phyloP scores from a whole-genome alignment of 441 rosid genomes.

The Aleurites moluccanus region DNA sequence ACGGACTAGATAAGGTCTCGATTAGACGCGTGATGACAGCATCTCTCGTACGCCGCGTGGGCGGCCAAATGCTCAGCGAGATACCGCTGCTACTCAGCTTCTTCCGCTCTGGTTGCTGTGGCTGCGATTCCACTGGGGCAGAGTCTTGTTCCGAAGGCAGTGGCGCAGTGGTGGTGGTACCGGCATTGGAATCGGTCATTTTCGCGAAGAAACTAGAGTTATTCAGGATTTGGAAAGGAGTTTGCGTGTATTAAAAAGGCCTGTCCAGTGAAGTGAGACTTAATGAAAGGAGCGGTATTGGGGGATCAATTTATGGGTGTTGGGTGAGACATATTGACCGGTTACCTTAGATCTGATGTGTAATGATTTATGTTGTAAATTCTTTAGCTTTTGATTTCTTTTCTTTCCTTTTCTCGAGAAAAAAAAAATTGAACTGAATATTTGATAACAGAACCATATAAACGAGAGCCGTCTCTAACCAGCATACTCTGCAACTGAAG shows the following conservation, averaged over 20 bases:
- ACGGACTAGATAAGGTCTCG: conserved; percentile 69
- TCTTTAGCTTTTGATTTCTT: not conserved
- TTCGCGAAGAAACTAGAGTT: not conserved
- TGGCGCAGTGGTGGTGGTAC: not conserved
- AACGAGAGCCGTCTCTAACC: too few species aligned
- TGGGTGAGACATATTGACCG: conserved; percentile 10
- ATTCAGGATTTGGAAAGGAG: not conserved
- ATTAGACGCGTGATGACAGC: conserved; percentile 72
- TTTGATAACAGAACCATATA: too few species aligned
- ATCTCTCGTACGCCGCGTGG: conserved; percentile 79
- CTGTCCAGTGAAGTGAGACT: too few species aligned
- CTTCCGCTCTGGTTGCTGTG: conserved; percentile 23
- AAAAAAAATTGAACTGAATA: too few species aligned
- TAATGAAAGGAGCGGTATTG: too few species aligned
- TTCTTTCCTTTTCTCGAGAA: not conserved
- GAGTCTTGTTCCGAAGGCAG: not conserved
- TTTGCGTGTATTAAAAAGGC: not conserved
- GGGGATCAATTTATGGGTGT: not conserved
- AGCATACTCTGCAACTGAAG: too few species aligned
- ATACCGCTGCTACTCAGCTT: conserved; percentile 26
- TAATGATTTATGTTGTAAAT: not conserved
- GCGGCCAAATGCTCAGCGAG: conserved; percentile 87
- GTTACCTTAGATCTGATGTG: conserved; percentile 20
- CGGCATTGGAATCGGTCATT: not conserved
- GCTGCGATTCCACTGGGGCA: not conserved